Base-by-base conservation (phyloP, 228 moss, liverwort and hornwort genomes). In the Sphagnum magellanicum region DNA sequence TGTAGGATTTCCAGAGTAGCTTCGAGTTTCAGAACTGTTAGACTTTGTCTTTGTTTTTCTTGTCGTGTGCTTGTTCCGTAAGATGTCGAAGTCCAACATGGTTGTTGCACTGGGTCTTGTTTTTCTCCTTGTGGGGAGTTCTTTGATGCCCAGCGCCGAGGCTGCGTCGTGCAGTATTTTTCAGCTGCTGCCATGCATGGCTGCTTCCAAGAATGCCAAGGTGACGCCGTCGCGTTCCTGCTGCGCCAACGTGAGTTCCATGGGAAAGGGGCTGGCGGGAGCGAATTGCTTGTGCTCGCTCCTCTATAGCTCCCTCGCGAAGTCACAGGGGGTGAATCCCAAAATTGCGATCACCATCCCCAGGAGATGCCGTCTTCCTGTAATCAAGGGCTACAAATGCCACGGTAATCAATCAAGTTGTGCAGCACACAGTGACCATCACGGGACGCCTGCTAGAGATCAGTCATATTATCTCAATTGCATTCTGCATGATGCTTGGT, bases 141-240 rank as follows among this genome's bases (percentile, higher is more conserved):
- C 72, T 48, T 67, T 74, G 71, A 59, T 51, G 63, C 6, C 47
- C 51, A n/a, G 2, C 7, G 60, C 72, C 4, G 17, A 64, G 9
- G 74, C 75, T 0, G 80, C 83, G 5, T 67, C 61, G 15, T 74
- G 83, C 71, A 10, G 63, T 10, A 74, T 68, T 60, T 71, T 60
- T 50, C 77, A 84, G 75, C 49, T 84, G 49, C 67, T 73, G 53
- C 83, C 77, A 15, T 80, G 84, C 77, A 70, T 84, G 53, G 73
- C 75, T 4, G 84, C 80, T 48, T 74, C 77, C 83, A 80, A 74
- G 73, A 78, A 75, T 3, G 70, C 80, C 14, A 14, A 53, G 3
- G 71, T 73, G 13, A 6, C 8, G 61, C 83, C 83, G 0, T 72
- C 80, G 50, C 10, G 51, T 16, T 70, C 77, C 72, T 84, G 83